These are phyloP conservation scores for Perilla frutescens DNA, from an alignment of 257 asterid genomes.

Conservation along the genomic window DNA sequence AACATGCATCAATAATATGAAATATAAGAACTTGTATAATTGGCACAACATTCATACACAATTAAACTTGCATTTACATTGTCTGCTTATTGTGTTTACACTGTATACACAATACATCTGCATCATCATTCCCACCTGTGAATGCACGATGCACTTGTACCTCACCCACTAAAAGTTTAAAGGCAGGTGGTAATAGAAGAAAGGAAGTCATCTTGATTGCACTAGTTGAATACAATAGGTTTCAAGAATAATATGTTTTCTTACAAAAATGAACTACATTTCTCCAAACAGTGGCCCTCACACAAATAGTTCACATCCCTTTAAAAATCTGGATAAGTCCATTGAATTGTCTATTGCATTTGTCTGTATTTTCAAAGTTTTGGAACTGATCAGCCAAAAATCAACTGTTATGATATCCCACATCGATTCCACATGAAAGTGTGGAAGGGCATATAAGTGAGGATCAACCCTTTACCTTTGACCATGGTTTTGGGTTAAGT, in stretches of 20 bases:
- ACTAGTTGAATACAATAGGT: background rate
- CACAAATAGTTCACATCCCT: background rate
- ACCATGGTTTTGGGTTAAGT: too few species aligned
- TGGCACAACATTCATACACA: background rate
- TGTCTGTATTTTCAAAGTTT: too few species aligned
- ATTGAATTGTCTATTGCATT: too few species aligned
- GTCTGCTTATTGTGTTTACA: background rate
- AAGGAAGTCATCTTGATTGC: slow-evolving; percentile 21
- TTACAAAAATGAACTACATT: background rate
- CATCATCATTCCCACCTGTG: background rate
- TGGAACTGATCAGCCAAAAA: too few species aligned
- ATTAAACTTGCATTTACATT: background rate
- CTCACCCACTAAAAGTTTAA: background rate
- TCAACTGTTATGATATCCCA: too few species aligned
- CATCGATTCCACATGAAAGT: too few species aligned
- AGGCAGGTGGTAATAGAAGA: background rate
- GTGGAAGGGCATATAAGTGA: too few species aligned
- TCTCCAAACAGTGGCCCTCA: slow-evolving; percentile 5
- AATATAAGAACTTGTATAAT: background rate
- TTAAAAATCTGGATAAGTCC: background rate
- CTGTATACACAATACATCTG: background rate
- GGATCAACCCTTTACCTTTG: too few species aligned
- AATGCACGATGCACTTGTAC: background rate
- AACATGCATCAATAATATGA: slow-evolving; percentile 11
- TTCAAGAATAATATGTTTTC: too few species aligned